A percentile compares a stretch with the other conserved stretches of the same genome.
Evolutionary conservation across 805 yeast genomes (phyloP).

Genomic region (Schizosaccharomyces lindneri): DNA sequence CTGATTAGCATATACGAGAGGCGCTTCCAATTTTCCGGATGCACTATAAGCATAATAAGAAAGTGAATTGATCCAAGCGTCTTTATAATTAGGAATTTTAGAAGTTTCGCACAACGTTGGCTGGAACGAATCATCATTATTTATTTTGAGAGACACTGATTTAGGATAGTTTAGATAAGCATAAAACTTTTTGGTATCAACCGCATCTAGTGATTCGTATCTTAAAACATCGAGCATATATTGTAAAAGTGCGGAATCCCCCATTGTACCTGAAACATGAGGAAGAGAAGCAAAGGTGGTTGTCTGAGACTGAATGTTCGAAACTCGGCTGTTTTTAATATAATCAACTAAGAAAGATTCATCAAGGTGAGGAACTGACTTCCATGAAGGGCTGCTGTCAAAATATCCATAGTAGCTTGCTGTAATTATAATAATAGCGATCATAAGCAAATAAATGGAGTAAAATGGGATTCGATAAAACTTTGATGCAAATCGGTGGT

Average conservation of each 20-base stretch:
- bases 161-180: conserved; percentile 47
- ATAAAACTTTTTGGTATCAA: conserved; percentile 26
- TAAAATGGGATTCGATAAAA: neutral
- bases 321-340: neutral
- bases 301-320: neutral
- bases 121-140: neutral
- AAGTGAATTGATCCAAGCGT: conserved; percentile 15
- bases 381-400: neutral
- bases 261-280: conserved; percentile 70
- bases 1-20: conserved; percentile 41
- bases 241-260: conserved; percentile 47
- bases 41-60: conserved; percentile 60
- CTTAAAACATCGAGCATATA: neutral
- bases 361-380: neutral
- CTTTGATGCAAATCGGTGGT: neutral
- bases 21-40: conserved; percentile 46
- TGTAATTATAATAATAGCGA: neutral
- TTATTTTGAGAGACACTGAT: conserved; percentile 10
- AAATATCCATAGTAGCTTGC: neutral
- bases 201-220: conserved; percentile 26
- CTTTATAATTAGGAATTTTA: conserved; percentile 13
- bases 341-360: neutral
- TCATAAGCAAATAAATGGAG: neutral
- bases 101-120: neutral
- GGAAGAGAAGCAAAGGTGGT: conserved; percentile 21